Evolutionary conservation across 352 stramenopile genomes (phyloP).

Genomic region (Phytophthora pisi): DNA sequence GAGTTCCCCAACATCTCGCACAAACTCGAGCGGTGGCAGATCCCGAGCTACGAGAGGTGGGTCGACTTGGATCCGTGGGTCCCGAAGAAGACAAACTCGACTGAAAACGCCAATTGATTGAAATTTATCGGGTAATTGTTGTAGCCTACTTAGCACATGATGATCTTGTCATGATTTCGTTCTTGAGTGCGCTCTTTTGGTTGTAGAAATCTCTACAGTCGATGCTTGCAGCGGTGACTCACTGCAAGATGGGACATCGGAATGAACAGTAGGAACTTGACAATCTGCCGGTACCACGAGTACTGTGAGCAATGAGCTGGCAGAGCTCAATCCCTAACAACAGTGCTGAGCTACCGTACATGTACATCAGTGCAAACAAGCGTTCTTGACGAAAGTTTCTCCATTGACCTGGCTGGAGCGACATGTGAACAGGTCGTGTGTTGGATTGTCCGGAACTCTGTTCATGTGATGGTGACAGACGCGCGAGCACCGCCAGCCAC

Average conservation of each 20-base stretch:
- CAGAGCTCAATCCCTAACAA: no score
- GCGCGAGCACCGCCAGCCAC: neutral
- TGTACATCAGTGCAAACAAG: neutral
- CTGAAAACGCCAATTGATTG: neutral
- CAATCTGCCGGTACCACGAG: no score
- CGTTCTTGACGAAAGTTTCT: neutral
- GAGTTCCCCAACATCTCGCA: conserved; percentile 24
- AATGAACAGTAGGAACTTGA: no score
- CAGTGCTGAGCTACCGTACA: neutral
- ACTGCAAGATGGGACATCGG: neutral
- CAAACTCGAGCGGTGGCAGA: neutral
- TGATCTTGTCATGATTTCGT: neutral
- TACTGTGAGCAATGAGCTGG: neutral
- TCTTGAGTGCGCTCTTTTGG: neutral
- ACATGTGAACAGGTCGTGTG: neutral
- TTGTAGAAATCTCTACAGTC: neutral
- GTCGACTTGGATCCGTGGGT: conserved; percentile 16
- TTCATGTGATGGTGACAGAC: conserved; percentile 16
- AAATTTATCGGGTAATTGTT: neutral
- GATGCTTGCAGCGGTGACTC: neutral
- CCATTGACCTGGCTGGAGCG: neutral
- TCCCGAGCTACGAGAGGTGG: conserved; percentile 6
- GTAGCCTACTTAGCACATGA: neutral
- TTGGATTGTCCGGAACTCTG: conserved; percentile 1
- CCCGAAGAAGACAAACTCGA: conserved; percentile 2